phyloP scores from a whole-genome alignment of 2,329 filamentous ascomycete species.

The Xylariomycetidae sp. region DNA sequence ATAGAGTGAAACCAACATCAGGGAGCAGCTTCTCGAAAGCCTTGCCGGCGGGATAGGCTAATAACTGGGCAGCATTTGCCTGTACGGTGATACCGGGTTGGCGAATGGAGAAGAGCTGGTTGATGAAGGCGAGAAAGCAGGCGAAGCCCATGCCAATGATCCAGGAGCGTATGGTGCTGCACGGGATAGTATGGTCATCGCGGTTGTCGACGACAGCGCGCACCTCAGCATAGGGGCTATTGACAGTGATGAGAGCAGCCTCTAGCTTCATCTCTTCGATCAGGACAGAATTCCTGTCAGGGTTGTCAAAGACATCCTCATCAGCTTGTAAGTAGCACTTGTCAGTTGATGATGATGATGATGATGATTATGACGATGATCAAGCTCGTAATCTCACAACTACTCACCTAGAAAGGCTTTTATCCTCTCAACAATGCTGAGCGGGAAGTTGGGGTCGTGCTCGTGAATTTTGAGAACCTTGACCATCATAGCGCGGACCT shows the following conservation, averaged over 20 bases:
- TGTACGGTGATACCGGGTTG: constrained; percentile 50
- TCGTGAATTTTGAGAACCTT: constrained; percentile 38
- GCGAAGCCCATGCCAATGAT: constrained; percentile 48
- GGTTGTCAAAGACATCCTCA: constrained; percentile 24
- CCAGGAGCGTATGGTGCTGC: constrained; percentile 52
- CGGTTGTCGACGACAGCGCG: constrained; percentile 45
- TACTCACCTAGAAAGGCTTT: constrained; percentile 32
- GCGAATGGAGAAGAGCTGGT: constrained; percentile 55
- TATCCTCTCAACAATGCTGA: constrained; percentile 35
- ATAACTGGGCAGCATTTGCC: constrained; percentile 51
- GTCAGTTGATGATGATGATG: too few relatives aligned
- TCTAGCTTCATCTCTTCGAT: constrained; percentile 31
- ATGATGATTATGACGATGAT: too few relatives aligned
- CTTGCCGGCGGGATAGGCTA: constrained; percentile 52
- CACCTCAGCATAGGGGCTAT: constrained; percentile 37
- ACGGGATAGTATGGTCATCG: constrained; percentile 46
- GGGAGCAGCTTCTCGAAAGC: constrained; percentile 48
- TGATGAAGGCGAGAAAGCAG: constrained; percentile 44
- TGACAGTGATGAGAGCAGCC: constrained; percentile 28
- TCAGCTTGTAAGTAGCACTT: constrained; percentile 1
- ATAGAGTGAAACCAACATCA: constrained; percentile 43
- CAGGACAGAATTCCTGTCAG: constrained; percentile 29
- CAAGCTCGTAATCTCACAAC: too few relatives aligned
- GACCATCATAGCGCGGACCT: constrained; percentile 25
- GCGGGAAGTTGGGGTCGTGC: constrained; percentile 44